Conservation (phyloP, 495 filamentous ascomycete genomes). For the Neurospora intermedia region DNA sequence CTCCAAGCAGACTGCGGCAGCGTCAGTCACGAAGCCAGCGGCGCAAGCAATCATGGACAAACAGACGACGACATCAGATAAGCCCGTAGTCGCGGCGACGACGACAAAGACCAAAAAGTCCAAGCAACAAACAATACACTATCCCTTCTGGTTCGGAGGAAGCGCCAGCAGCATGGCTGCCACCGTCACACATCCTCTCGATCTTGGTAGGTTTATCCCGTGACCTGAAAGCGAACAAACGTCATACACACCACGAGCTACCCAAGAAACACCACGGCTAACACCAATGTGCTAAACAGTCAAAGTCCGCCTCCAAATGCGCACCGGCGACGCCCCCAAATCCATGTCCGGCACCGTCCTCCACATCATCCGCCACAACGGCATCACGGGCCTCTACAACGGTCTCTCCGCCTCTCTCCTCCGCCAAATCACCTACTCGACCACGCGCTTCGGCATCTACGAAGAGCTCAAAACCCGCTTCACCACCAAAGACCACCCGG, state of each 20-base stretch:
- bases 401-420: conserved; percentile 87
- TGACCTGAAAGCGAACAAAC: conserved; percentile 32
- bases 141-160: conserved; percentile 93
- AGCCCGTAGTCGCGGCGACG: conserved; percentile 4
- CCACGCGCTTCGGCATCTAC: conserved; percentile 88
- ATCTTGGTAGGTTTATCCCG: conserved; percentile 49
- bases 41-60: conserved; percentile 1
- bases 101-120: conserved; percentile 13
- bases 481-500: conserved; percentile 34
- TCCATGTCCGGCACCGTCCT: conserved; percentile 73
- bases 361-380: conserved; percentile 55
- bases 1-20: neutral
- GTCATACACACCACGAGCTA: neutral
- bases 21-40: neutral
- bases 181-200: conserved; percentile 80
- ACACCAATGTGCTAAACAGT: neutral
- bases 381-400: conserved; percentile 67
- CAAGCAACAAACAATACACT: conserved; percentile 43
- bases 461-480: conserved; percentile 70
- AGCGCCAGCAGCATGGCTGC: conserved; percentile 86
- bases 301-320: conserved; percentile 78
- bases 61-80: neutral
- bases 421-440: conserved; percentile 86
- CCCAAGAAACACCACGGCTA: neutral
- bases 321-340: conserved; percentile 51